Conservation (phyloP, 148 eudicot genomes). For the Rhododendron ovatum region DNA sequence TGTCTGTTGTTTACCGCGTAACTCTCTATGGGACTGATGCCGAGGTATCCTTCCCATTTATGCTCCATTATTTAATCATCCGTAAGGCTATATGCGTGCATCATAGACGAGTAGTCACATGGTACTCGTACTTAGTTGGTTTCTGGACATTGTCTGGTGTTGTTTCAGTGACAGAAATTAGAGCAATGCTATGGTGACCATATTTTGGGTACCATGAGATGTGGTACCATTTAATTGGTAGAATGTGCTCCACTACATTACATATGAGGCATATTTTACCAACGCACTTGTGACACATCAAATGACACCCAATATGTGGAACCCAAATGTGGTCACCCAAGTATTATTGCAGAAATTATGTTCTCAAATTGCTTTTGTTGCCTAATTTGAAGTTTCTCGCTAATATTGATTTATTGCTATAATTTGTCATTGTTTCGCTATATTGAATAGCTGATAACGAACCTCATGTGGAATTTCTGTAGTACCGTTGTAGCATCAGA, state of each 20-base stretch:
- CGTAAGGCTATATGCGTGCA: neutral
- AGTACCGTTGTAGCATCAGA: neutral
- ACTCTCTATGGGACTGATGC: conserved; percentile 14
- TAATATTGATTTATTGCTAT: neutral
- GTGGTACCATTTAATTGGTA: neutral
- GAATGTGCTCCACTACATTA: neutral
- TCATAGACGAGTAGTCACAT: neutral
- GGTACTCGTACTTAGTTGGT: neutral
- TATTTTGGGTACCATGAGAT: neutral
- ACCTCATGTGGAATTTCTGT: neutral
- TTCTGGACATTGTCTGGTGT: neutral
- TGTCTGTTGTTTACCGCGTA: conserved; percentile 82
- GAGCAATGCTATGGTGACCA: neutral
- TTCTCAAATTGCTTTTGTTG: neutral
- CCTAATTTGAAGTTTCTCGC: neutral
- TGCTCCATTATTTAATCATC: neutral
- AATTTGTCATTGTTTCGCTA: neutral
- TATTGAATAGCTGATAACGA: neutral
- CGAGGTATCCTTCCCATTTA: conserved; percentile 13
- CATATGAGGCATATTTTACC: neutral
- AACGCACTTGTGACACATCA: neutral
- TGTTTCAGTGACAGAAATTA: neutral
- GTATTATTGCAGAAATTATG: neutral
- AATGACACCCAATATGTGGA: neutral
- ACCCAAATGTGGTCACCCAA: neutral